phyloP scores from a whole-genome alignment of 768 basidiomycete genomes.

The Tylopilus subfusipes region DNA sequence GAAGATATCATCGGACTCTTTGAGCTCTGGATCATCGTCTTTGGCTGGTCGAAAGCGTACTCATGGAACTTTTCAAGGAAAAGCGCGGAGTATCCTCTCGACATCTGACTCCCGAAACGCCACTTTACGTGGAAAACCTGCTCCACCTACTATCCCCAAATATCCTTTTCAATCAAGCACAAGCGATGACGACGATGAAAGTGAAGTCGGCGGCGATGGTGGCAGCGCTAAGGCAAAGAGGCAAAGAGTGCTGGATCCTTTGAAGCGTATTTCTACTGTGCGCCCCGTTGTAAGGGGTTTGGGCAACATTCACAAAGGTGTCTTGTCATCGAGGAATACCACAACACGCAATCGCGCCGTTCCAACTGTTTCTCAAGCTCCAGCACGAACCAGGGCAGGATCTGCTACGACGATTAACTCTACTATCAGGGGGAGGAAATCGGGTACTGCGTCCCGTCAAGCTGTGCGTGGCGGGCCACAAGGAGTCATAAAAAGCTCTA shows the following conservation, averaged over 20 bases:
- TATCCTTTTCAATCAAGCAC: constrained; percentile 20
- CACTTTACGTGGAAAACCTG: constrained; percentile 27
- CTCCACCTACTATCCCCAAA: background rate
- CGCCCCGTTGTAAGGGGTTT: constrained; percentile 21
- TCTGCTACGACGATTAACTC: constrained; percentile 8
- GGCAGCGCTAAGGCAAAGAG: constrained; percentile 18
- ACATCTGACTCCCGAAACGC: constrained; percentile 17
- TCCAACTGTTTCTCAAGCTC: constrained; percentile 9
- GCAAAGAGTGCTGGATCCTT: constrained; percentile 26
- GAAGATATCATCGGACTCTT: constrained; percentile 42
- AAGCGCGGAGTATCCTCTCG: background rate
- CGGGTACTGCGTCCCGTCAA: constrained; percentile 8
- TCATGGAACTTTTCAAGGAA: constrained; percentile 10
- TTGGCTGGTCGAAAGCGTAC: constrained; percentile 42
- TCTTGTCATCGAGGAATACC: constrained; percentile 9
- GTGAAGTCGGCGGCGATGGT: constrained; percentile 6
- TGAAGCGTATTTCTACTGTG: constrained; percentile 24
- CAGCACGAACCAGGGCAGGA: constrained; percentile 9
- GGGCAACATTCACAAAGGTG: constrained; percentile 12
- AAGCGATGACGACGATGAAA: constrained; percentile 23
- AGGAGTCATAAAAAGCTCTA: constrained; percentile 19
- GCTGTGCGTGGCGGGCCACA: constrained; percentile 7
- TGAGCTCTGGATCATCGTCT: constrained; percentile 37
- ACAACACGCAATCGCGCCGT: constrained; percentile 9
- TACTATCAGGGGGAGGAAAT: constrained; percentile 15